Conservation (phyloP, 345 rosid genomes). For the Corchorus olitorius region DNA sequence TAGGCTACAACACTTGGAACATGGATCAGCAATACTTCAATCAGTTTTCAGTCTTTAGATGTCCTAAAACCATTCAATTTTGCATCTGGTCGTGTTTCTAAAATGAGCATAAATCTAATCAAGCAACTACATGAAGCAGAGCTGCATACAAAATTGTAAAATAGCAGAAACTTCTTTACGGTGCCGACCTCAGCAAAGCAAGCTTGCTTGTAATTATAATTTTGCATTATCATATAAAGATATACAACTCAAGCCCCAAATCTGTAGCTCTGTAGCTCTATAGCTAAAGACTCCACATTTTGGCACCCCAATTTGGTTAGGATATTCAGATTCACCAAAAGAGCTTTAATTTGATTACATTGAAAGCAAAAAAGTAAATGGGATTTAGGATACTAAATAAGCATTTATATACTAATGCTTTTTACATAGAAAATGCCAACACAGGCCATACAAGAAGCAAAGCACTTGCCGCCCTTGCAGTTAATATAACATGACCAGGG, state of each 20-base stretch:
- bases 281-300: background rate
- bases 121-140: background rate
- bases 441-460: background rate
- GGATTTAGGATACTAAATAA: background rate
- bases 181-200: conserved; percentile 8
- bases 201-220: background rate
- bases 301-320: background rate
- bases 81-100: background rate
- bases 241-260: background rate
- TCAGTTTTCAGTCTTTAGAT: background rate
- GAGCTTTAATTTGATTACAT: background rate
- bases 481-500: background rate
- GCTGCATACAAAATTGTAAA: background rate
- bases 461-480: background rate
- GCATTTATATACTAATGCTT: background rate
- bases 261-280: background rate
- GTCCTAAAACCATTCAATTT: background rate
- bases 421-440: background rate
- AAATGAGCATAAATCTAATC: background rate
- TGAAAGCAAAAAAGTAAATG: background rate
- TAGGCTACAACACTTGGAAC: background rate
- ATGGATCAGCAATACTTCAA: background rate
- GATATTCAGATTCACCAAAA: background rate
- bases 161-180: background rate
- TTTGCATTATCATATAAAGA: too few relatives aligned